Base-by-base conservation (phyloP, 352 stramenopile genomes). In the Pythium rishiriense region DNA sequence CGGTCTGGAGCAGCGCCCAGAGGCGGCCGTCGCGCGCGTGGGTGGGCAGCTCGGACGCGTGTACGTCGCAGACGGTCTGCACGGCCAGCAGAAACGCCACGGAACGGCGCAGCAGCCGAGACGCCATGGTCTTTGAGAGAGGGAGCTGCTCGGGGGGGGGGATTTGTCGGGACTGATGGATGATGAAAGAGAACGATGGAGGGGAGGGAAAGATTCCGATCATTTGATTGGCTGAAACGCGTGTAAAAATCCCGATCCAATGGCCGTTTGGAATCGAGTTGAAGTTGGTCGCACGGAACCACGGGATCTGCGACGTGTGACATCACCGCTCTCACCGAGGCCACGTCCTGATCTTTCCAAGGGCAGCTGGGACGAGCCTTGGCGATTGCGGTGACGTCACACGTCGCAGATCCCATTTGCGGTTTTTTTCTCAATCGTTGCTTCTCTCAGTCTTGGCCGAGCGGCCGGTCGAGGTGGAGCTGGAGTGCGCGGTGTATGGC, bases 11-110 rank as follows among this genome's bases (percentile, higher is more conserved):
- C 9, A 78, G 53, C 41, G 76, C 65, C 78, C 78, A 90, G 21
- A 91, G 71, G 21, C 73, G 67, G 0, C 80, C 80, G 43, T 76
- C 41, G 24, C 79, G 76, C 19, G 82, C 82, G 41, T 87, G 75
- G 5, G 56, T n/a, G 0, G 66, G 66, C 28, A 73, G 52, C 8
- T 62, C 43, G 0, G 58, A 58, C 0, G 57, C 64, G 25, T 28
- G 9, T 14, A 50, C 37, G 26, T 59, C 37, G 9, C 19, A 26
- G 29, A 48, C 17, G 41, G 4, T 11, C 6, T 3, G 15, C 9
- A 26, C 2, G 1, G 28, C 45, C 37, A 69, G 55, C 4, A 58
- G 42, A 4, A 64, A 25, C 26, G 54, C 25, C 37, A 46, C 41
- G 15, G 52, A 58, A 29, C 49, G 49, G 49, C 49, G 49, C 31